Conservation (phyloP, 169 alveolate genomes). For the Cryptosporidium andersoni region DNA sequence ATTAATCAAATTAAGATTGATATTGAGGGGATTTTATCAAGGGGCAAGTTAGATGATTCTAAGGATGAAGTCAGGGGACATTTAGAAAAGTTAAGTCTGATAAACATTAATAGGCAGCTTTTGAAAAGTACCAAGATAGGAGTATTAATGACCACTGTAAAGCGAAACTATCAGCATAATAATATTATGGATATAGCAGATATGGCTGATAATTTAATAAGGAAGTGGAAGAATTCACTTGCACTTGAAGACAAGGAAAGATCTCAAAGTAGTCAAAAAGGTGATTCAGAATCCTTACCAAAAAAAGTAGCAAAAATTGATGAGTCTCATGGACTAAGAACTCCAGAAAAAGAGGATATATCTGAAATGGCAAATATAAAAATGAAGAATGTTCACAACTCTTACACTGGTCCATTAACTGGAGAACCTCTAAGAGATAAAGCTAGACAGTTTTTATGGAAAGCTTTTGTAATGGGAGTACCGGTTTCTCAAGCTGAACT, state of each 20-base stretch:
- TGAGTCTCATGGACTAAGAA: not conserved
- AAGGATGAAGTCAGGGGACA: slow-evolving; percentile 41
- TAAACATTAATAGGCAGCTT: slow-evolving; percentile 78
- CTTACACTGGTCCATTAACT: slow-evolving; percentile 67
- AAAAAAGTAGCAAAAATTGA: slow-evolving; percentile 12
- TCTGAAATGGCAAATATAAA: slow-evolving; percentile 16
- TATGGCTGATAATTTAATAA: slow-evolving; percentile 57
- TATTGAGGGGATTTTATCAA: slow-evolving; percentile 19
- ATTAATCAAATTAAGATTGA: slow-evolving; percentile 13
- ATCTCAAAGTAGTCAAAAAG: not conserved
- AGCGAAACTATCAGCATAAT: slow-evolving; percentile 57
- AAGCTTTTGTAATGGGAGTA: slow-evolving; percentile 60
- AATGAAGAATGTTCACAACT: slow-evolving; percentile 58
- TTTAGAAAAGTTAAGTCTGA: slow-evolving; percentile 73
- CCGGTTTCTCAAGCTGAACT: slow-evolving; percentile 76
- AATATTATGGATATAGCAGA: slow-evolving; percentile 30
- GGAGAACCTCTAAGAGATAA: slow-evolving; percentile 76
- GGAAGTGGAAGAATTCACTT: slow-evolving; percentile 43
- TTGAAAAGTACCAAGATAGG: slow-evolving; percentile 83
- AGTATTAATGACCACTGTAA: slow-evolving; percentile 79
- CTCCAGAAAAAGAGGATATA: slow-evolving; percentile 23
- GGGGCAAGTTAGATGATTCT: slow-evolving; percentile 20
- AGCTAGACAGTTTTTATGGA: slow-evolving; percentile 74
- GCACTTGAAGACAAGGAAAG: not conserved
- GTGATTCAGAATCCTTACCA: slow-evolving; percentile 62